Base-by-base conservation (phyloP, 768 basidiomycete genomes). In the Vishniacozyma victoriae region DNA sequence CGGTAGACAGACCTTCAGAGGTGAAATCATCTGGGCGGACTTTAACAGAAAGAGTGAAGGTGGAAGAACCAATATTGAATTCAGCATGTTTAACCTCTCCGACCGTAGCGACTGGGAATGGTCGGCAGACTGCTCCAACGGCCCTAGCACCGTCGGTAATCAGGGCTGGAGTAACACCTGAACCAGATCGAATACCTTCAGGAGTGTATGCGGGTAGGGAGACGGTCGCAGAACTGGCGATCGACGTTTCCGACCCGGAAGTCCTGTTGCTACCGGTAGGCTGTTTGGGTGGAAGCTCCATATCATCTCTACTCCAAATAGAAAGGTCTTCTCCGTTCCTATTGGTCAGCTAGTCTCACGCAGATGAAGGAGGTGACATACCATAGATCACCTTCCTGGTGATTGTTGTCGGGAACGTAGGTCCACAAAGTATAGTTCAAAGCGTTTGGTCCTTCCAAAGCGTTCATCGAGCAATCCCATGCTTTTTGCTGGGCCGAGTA, bases 321-420 rank as follows among this genome's bases (percentile, higher is more conserved):
- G 86, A 89, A 50, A 97, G 70, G 73, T 97, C 93, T 74, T 99
- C 93, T 73, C 87, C 80, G 69, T 96, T 92, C 64, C 64, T 66
- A 23, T 5, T 14, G 6, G 19, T 50, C 35, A 50, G 35, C 27
- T 41, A 9, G n/a, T 9, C 29, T 33, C 9, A 33, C 29, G 6
- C 2, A 25, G 13, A 18, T 29, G 27, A 13, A 23, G 5, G 3
- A 3, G 6, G 16, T 4, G 16, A 59, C 60, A 52, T 41, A 66
- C 93, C 92, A 99, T 1, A 83, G 83, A 72, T 99, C 93, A 13
- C 93, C 90, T 87, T 87, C 95, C 64, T 80, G 75, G 64, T 96
- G 88, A 20, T 76, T 77, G 63, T 83, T 83, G 59, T 93, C 86
- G 1, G 74, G 70, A 16, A 59, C 60, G 50, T 76, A 76, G 6